Evolutionary conservation across 805 yeast genomes (phyloP).

Genomic region (Ogataea siamensis): DNA sequence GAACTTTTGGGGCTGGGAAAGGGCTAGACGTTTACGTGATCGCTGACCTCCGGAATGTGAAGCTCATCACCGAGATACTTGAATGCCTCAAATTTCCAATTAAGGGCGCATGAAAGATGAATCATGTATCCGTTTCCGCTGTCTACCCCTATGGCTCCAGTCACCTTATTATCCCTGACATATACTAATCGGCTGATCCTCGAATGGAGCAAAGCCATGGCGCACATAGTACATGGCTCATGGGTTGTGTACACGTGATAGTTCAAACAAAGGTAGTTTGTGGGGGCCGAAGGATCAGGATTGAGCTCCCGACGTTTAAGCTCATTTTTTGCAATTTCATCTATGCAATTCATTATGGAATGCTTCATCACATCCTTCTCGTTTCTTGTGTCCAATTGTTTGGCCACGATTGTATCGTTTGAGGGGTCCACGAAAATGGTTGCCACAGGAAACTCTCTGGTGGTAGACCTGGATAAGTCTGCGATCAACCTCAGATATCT

Average conservation of each 20-base stretch:
- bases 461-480: slow-evolving; percentile 23
- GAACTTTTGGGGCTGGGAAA: slow-evolving; percentile 9
- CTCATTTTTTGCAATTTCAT: slow-evolving; percentile 58
- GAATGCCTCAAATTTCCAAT: slow-evolving; percentile 73
- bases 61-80: slow-evolving; percentile 18
- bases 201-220: slow-evolving; percentile 94
- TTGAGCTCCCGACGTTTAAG: slow-evolving; percentile 34
- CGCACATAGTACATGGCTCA: slow-evolving; percentile 96
- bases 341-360: slow-evolving; percentile 71
- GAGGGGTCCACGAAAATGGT: slow-evolving; percentile 65
- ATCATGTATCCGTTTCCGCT: slow-evolving; percentile 71
- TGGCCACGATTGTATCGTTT: slow-evolving; percentile 39
- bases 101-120: slow-evolving; percentile 71
- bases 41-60: slow-evolving; percentile 24
- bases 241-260: slow-evolving; percentile 83
- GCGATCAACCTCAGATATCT: slow-evolving; percentile 32
- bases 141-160: slow-evolving; percentile 54
- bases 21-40: slow-evolving; percentile 23
- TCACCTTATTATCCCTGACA: slow-evolving; percentile 42
- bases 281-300: slow-evolving; percentile 5
- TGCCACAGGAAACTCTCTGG: slow-evolving; percentile 44
- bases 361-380: slow-evolving; percentile 60
- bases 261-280: slow-evolving; percentile 68
- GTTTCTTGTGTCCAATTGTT: slow-evolving; percentile 40
- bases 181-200: slow-evolving; percentile 70